Conservation (phyloP, 2,329 filamentous ascomycete genomes). For the Hawksworthiomyces lignivorus region DNA sequence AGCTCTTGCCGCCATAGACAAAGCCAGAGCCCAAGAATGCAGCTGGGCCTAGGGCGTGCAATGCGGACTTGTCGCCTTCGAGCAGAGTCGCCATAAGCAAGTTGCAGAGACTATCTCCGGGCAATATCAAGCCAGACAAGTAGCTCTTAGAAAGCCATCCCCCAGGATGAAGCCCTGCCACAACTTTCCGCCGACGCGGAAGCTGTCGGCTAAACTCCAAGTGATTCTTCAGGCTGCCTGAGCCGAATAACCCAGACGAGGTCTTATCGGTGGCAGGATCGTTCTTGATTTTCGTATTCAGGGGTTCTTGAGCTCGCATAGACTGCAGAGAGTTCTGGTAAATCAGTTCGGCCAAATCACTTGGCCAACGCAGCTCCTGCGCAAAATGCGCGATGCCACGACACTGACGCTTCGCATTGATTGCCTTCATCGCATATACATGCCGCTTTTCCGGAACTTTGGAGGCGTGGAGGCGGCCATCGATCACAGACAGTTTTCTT, state of each 20-base stretch:
- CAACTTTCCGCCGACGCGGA: slow-evolving; percentile 44
- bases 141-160: slow-evolving; percentile 65
- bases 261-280: slow-evolving; percentile 18
- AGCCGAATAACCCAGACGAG: slow-evolving; percentile 15
- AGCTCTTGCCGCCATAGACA: slow-evolving; percentile 55
- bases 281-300: slow-evolving; percentile 31
- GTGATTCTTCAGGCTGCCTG: slow-evolving; percentile 12
- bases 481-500: slow-evolving; percentile 40
- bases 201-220: slow-evolving; percentile 22
- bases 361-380: slow-evolving; percentile 54
- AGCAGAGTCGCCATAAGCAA: slow-evolving; percentile 59
- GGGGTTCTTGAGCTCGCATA: slow-evolving; percentile 18
- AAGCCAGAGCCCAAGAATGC: slow-evolving; percentile 59
- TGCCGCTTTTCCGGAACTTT: slow-evolving; percentile 20
- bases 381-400: slow-evolving; percentile 58
- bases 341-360: slow-evolving; percentile 20
- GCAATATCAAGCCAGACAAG: slow-evolving; percentile 56
- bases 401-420: slow-evolving; percentile 50
- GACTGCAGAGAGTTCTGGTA: neutral
- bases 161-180: slow-evolving; percentile 48
- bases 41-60: slow-evolving; percentile 50
- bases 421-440: slow-evolving; percentile 46
- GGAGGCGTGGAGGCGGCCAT: slow-evolving; percentile 13
- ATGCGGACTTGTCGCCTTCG: slow-evolving; percentile 55
- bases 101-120: slow-evolving; percentile 55